Evolutionary conservation across 176 grass and related monocot species (phyloP).

Genomic region (Elymus sibiricus): DNA sequence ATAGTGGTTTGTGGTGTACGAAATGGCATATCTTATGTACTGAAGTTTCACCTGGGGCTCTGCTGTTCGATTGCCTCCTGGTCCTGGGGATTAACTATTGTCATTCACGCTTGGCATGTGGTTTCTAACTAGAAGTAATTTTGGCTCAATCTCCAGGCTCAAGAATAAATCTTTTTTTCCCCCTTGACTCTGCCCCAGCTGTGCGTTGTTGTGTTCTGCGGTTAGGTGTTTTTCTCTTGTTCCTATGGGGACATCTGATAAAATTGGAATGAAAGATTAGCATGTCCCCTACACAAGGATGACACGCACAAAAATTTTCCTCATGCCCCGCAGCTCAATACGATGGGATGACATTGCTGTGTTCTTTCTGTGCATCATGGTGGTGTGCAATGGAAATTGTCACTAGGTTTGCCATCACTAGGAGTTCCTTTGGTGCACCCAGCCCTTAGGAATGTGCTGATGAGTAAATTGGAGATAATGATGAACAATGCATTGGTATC

Average conservation of each 20-base stretch:
- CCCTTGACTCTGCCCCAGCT: not conserved
- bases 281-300: too few species aligned
- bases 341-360: not conserved
- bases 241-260: too few species aligned
- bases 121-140: conserved; percentile 8
- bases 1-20: not conserved
- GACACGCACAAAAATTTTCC: too few species aligned
- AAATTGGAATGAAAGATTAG: too few species aligned
- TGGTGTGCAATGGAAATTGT: too few species aligned
- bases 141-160: not conserved
- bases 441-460: not conserved
- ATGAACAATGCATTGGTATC: not conserved
- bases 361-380: not conserved
- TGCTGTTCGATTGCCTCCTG: not conserved
- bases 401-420: not conserved
- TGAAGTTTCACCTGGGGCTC: not conserved
- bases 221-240: not conserved
- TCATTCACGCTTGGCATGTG: conserved; percentile 21
- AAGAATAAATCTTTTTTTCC: conserved; percentile 25
- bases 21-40: not conserved
- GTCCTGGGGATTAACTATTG: conserved; percentile 6
- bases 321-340: too few species aligned
- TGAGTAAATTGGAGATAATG: not conserved
- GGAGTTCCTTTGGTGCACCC: not conserved
- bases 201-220: not conserved